Conservation (phyloP, 2,329 filamentous ascomycete genomes). For the Aureobasidium sp. region DNA sequence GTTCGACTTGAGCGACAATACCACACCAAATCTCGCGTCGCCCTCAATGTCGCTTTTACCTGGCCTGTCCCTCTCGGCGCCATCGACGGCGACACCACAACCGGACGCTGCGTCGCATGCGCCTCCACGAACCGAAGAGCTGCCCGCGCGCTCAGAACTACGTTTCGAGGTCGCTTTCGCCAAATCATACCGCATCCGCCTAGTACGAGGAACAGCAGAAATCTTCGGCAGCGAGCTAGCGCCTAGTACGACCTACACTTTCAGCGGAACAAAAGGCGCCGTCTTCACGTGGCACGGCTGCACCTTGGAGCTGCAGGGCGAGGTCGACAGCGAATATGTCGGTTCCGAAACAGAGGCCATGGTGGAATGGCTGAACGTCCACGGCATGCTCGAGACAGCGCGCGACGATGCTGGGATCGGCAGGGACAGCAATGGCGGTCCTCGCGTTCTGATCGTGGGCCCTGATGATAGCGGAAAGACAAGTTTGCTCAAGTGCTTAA, state of each 20-base stretch:
- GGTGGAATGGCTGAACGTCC: conserved; percentile 72
- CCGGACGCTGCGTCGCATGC: conserved; percentile 16
- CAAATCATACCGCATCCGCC: conserved; percentile 38
- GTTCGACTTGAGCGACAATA: background rate
- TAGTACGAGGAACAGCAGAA: conserved; percentile 77
- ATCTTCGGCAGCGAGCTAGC: conserved; percentile 93
- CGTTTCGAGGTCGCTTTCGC: conserved; percentile 30
- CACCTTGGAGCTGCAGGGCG: conserved; percentile 67
- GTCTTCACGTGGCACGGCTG: conserved; percentile 92
- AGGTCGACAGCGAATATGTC: conserved; percentile 58
- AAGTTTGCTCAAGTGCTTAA: conserved; percentile 45
- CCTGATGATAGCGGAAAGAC: conserved; percentile 67
- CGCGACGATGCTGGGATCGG: conserved; percentile 46
- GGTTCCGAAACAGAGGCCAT: conserved; percentile 71
- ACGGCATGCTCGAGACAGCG: conserved; percentile 72
- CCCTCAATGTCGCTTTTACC: conserved; percentile 24
- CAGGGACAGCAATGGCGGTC: conserved; percentile 40
- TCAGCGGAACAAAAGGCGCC: conserved; percentile 74
- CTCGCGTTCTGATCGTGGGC: conserved; percentile 77
- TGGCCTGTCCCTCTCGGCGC: conserved; percentile 35
- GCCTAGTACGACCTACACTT: conserved; percentile 67
- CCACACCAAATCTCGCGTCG: background rate
- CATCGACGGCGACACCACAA: conserved; percentile 14
- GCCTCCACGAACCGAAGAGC: conserved; percentile 30
- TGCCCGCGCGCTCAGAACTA: conserved; percentile 38